phyloP scores from a whole-genome alignment of 2,329 filamentous ascomycete genomes.

The Celoporthe dispersa region DNA sequence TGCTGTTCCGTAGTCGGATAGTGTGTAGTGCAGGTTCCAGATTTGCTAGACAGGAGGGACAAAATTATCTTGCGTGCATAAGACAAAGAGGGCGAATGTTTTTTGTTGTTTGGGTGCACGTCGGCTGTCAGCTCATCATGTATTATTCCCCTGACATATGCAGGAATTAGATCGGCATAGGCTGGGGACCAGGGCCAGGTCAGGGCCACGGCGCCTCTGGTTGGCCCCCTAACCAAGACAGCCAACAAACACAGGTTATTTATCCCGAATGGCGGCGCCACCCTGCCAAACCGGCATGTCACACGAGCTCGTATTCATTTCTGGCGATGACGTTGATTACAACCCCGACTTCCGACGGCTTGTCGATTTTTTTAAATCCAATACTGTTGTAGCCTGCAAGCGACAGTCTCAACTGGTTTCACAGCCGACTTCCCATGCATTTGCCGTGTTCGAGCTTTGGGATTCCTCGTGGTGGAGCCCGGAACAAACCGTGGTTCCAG shows the following conservation, averaged over 20 bases:
- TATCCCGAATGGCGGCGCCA: background rate
- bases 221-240: constrained; percentile 13
- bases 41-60: background rate
- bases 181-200: background rate
- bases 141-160: constrained; percentile 22
- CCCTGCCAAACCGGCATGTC: background rate
- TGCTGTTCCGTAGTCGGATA: background rate
- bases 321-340: constrained; percentile 10
- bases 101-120: background rate
- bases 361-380: background rate
- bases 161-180: constrained; percentile 13
- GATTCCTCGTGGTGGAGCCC: background rate
- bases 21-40: background rate
- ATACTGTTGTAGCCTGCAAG: background rate
- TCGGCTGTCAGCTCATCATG: constrained; percentile 11
- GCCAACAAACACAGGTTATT: constrained; percentile 2
- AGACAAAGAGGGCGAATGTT: background rate
- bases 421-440: background rate
- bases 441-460: background rate
- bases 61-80: background rate
- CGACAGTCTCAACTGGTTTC: background rate
- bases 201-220: background rate
- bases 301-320: constrained; percentile 8
- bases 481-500: background rate
- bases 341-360: background rate